phyloP scores from a whole-genome alignment of 2,329 filamentous ascomycete genomes.

The Nemania sp. region DNA sequence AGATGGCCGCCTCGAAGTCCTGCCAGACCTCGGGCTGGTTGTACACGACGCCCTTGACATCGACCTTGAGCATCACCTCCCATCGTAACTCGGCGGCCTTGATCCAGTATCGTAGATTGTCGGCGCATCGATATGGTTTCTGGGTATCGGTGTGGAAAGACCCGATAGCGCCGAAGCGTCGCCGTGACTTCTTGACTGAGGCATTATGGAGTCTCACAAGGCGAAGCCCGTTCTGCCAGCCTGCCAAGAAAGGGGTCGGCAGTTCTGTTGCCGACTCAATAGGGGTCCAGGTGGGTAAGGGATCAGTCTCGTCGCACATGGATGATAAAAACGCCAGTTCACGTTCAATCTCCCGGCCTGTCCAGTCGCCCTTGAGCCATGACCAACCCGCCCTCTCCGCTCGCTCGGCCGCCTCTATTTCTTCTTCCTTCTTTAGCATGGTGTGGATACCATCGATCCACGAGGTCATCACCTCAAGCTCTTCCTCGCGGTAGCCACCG shows the following conservation, averaged over 20 bases:
- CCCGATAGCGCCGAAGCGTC: constrained; percentile 88
- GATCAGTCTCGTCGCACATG: constrained; percentile 64
- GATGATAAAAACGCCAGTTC: constrained; percentile 82
- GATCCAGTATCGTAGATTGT: constrained; percentile 94
- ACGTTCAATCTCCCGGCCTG: constrained; percentile 72
- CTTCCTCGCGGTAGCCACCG: constrained; percentile 78
- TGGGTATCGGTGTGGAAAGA: constrained; percentile 88
- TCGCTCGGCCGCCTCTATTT: constrained; percentile 73
- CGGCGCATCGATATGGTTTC: constrained; percentile 91
- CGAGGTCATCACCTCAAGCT: constrained; percentile 72
- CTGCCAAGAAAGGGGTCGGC: constrained; percentile 74
- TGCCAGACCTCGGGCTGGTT: constrained; percentile 73
- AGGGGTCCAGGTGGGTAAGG: constrained; percentile 71
- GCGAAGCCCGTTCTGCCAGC: constrained; percentile 77
- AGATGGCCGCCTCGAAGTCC: constrained; percentile 80
- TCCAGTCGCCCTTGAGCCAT: constrained; percentile 83
- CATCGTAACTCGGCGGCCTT: constrained; percentile 95
- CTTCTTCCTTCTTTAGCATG: constrained; percentile 77
- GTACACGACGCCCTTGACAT: constrained; percentile 86
- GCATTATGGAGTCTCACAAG: constrained; percentile 90
- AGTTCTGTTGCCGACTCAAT: constrained; percentile 54
- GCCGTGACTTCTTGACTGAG: constrained; percentile 79
- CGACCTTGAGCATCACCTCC: constrained; percentile 81
- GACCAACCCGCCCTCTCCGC: constrained; percentile 74
- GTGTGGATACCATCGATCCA: constrained; percentile 82